phyloP scores from a whole-genome alignment of 1,139 yeast genomes.

The Waltiozyma sp. region DNA sequence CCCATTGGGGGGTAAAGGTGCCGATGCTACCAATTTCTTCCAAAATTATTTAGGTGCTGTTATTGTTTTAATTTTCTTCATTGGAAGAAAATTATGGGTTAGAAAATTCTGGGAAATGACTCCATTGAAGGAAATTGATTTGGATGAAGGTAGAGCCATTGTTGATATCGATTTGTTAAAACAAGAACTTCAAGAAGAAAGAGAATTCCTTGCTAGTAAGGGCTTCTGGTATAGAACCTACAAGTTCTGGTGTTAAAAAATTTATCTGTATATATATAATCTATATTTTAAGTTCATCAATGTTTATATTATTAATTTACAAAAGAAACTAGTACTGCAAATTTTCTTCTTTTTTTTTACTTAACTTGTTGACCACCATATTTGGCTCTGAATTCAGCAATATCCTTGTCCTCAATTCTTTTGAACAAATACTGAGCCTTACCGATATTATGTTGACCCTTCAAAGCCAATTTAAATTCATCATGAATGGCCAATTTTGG shows the following conservation, averaged over 20 bases:
- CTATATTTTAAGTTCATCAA: too few species aligned
- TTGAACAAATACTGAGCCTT: constrained; percentile 85
- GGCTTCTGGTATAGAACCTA: constrained; percentile 25
- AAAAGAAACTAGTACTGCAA: too few species aligned
- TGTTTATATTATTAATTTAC: too few species aligned
- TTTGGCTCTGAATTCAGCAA: constrained; percentile 76
- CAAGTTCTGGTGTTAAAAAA: constrained; percentile 9
- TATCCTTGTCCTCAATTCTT: constrained; percentile 83
- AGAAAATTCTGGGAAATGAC: constrained; percentile 42
- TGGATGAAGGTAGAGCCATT: constrained; percentile 68
- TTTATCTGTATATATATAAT: too few species aligned
- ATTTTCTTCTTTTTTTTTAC: too few species aligned
- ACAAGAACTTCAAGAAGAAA: constrained; percentile 48
- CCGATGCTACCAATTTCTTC: constrained; percentile 47
- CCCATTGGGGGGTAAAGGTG: constrained; percentile 43
- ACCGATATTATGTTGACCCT: constrained; percentile 79
- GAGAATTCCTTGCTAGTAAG: constrained; percentile 23
- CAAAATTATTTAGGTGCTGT: constrained; percentile 53
- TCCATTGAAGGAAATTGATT: constrained; percentile 45
- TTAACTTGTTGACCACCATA: constrained; percentile 60
- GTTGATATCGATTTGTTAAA: constrained; percentile 53
- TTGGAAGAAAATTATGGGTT: constrained; percentile 47
- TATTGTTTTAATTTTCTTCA: constrained; percentile 43
- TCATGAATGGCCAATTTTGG: constrained; percentile 75
- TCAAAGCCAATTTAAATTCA: constrained; percentile 54